Evolutionary conservation across 2,329 filamentous ascomycete species (phyloP).

Genomic region (Cladosporium sphaerospermum): DNA sequence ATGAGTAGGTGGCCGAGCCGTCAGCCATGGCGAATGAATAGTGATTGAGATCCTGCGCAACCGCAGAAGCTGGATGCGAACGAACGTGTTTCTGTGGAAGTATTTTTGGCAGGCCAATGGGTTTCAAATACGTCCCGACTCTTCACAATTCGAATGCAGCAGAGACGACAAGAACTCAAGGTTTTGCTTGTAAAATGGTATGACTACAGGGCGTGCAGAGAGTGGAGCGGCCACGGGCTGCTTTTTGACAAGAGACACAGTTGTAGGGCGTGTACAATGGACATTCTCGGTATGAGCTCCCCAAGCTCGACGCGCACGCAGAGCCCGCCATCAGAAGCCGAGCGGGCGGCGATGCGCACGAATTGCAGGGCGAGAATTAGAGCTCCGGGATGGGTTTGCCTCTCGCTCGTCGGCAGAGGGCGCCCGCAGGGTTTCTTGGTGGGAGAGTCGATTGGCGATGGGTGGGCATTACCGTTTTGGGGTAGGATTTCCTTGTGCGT

Average conservation of each 20-base stretch:
- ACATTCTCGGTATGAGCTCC: constrained; percentile 12
- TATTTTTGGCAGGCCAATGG: neutral
- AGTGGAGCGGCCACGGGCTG: constrained; percentile 1
- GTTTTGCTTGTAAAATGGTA: neutral
- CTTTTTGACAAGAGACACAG: constrained; percentile 2
- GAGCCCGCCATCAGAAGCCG: neutral
- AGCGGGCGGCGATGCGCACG: neutral
- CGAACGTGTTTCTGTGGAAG: neutral
- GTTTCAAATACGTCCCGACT: neutral
- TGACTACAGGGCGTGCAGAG: constrained; percentile 3
- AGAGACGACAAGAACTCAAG: neutral
- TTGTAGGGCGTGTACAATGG: constrained; percentile 7
- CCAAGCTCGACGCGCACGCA: neutral
- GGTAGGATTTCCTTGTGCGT: neutral
- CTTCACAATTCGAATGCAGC: neutral
- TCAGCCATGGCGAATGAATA: neutral
- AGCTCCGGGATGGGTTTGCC: constrained; percentile 4
- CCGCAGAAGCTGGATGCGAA: neutral
- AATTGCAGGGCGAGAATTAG: neutral
- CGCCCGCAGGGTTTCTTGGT: neutral
- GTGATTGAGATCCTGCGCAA: neutral
- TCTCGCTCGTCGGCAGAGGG: neutral
- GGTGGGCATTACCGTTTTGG: constrained; percentile 4
- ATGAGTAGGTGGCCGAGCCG: constrained; percentile 17
- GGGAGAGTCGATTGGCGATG: neutral